These are phyloP conservation scores for Mycena latifolia DNA, from an alignment of 768 basidiomycete species.

Conservation along the genomic window DNA sequence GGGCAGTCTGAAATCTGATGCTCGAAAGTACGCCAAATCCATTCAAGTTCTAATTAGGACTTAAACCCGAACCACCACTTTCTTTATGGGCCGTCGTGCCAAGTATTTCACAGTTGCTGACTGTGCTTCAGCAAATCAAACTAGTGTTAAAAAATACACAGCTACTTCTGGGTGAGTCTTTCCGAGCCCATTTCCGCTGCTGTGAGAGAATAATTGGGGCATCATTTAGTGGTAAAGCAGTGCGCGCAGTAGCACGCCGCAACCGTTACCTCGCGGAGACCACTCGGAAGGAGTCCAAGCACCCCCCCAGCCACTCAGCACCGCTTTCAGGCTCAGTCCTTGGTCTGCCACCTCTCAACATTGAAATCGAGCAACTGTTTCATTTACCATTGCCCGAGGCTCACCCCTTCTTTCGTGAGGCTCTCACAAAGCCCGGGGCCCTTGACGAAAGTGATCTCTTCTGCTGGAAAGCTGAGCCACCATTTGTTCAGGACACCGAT, in stretches of 20 bases:
- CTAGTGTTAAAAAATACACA: not conserved
- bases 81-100: slow-evolving; percentile 20
- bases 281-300: not conserved
- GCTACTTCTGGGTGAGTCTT: not conserved
- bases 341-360: not conserved
- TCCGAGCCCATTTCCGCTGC: not conserved
- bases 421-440: not conserved
- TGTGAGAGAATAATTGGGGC: not conserved
- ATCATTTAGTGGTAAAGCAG: not conserved
- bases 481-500: not conserved
- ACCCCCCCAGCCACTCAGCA: not conserved
- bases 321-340: too few relatives aligned
- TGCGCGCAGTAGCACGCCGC: not conserved
- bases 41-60: not conserved
- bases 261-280: not conserved
- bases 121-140: not conserved
- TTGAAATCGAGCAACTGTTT: not conserved
- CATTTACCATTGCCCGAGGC: not conserved
- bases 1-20: not conserved
- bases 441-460: not conserved
- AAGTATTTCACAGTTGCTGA: slow-evolving; percentile 4
- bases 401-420: not conserved
- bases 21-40: not conserved
- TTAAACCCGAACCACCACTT: slow-evolving; percentile 1
- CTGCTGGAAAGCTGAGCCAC: not conserved